Base-by-base conservation (phyloP, 768 basidiomycete genomes). In the Albatrellus ellisii region DNA sequence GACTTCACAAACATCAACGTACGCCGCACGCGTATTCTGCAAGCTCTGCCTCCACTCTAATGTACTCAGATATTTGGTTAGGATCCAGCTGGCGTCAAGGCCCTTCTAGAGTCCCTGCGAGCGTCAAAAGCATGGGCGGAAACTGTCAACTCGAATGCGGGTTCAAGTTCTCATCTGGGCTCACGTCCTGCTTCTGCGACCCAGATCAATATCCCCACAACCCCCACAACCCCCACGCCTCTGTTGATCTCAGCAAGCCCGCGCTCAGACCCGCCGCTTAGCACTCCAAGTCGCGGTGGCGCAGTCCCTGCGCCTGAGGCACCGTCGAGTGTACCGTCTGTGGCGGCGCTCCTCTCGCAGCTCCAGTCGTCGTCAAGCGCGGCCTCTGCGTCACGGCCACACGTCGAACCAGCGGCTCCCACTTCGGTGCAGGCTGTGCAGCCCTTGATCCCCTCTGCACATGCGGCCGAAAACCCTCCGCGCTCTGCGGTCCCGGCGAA, bases 71-170 rank as follows among this genome's bases (percentile, higher is more conserved):
- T 14, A 17, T 9, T 9, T 29, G 9, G 28, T 20, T 29, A 50
- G 49, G 47, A 50, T n/a, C 49, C 47, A 6, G 41, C 48, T 6
- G 47, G 44, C 2, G n/a, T 90, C 36, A 70, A 74, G 51, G 76
- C 81, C 21, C 67, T 89, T 20, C 69, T 90, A 14, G 79, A 86
- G 41, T 72, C 73, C 47, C 64, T 88, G 10, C 66, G 73, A 39
- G 59, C 67, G 2, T 87, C 85, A 3, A 67, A 73, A 51, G 79
- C 75, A 18, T 87, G 80, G 82, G 71, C 78, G 51, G 66, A 77
- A 37, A 54, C 64, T 1, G 48, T 64, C 12, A 55, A 37, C 37
- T 37, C 54, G 31, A 36, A 24, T 28, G 43, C 28, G 25, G 39
- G 20, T 20, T n/a, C n/a, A n/a, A n/a, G n/a, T n/a, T n/a, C n/a